Conservation (phyloP, 2,329 filamentous ascomycete species). For the Ascocoryne sarcoides region DNA sequence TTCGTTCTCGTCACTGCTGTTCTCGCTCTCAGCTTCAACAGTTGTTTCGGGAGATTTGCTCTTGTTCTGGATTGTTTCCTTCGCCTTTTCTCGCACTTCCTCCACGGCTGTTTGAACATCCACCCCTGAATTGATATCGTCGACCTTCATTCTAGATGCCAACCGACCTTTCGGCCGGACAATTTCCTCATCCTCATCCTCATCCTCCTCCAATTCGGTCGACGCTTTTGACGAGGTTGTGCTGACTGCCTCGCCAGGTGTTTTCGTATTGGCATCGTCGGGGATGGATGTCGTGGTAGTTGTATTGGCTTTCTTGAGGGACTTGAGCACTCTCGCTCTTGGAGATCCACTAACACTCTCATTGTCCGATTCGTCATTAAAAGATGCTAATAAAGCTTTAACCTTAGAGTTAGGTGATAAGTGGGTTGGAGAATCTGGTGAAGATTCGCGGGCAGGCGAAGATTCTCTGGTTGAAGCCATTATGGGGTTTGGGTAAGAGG, state of each 20-base stretch:
- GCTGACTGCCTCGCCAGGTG: neutral
- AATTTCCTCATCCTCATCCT: constrained; percentile 40
- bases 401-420: constrained; percentile 48
- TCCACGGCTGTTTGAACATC: constrained; percentile 12
- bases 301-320: constrained; percentile 6
- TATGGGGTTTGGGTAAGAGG: constrained; percentile 8
- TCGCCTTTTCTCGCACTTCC: constrained; percentile 34
- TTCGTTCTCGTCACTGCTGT: constrained; percentile 23
- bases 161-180: constrained; percentile 53
- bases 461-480: constrained; percentile 43
- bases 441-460: constrained; percentile 37
- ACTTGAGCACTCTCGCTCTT: constrained; percentile 13
- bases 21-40: constrained; percentile 26
- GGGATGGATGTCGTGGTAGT: no score
- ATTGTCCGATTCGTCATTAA: constrained; percentile 40
- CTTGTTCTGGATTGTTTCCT: constrained; percentile 33
- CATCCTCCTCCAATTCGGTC: constrained; percentile 1
- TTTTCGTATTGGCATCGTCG: no score
- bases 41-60: constrained; percentile 25
- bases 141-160: constrained; percentile 52
- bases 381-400: constrained; percentile 41
- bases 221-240: neutral
- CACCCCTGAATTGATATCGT: constrained; percentile 12
- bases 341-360: constrained; percentile 18
- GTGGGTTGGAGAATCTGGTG: constrained; percentile 32